Base-by-base conservation (phyloP, 805 yeast species). In the Komagataella ulmi region DNA sequence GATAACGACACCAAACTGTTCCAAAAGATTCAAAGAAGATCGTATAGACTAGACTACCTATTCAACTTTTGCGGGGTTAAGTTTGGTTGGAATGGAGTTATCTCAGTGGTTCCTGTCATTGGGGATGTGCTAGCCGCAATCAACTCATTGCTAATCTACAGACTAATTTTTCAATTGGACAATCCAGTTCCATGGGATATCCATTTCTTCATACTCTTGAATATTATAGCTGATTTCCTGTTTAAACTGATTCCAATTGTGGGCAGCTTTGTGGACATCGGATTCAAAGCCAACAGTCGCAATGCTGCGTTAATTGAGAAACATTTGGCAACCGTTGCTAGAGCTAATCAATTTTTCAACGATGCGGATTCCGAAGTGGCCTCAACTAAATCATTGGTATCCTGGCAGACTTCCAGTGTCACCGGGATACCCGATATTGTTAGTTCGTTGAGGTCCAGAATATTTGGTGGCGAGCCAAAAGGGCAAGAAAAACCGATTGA, bases 231-330 rank as follows among this genome's bases (percentile, higher is more conserved):
- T 49, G 95, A 88, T 64, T 85, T 86, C 56, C 69, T 73, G 2
- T 65, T 88, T 30, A 88, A 91, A 2, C 68, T 88, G 54, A 78
- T 85, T 24, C 96, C 96, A 0, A 60, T 88, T 44, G 77, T 87
- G 19, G 96, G 96, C 19, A 85, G 80, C 57, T 59, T 86, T 21
- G 70, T 83, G 23, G 80, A 77, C 54, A 77, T 87, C 24, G 81
- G 85, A 0, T 88, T 83, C 68, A 84, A 85, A 66, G 77, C 88
- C 36, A 85, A 85, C 59, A 80, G 85, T 51, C 71, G 96, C 54
- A 88, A 88, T 63, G 80, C 79, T 54, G 67, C 81, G 48, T 57
- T 83, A 40, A 65, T 85, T 53, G 90, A 85, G 57, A 73, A 73
- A 46, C 75, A 78, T 57, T 63, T 86, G 59, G 70, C 40, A 8